phyloP scores from a whole-genome alignment of 1,139 yeast species.

The Debaryomyces sp. region DNA sequence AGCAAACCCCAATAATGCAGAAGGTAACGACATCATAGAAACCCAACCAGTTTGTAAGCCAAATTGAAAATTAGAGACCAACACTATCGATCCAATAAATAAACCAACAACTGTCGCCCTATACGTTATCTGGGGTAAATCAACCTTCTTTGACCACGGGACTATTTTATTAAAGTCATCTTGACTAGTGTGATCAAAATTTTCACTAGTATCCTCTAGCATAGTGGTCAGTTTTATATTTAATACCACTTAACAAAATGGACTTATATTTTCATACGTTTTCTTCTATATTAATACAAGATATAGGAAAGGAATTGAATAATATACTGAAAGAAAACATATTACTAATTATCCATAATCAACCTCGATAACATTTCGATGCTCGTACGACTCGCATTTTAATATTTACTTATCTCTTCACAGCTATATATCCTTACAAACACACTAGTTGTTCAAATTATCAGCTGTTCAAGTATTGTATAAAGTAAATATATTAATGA shows the following conservation, averaged over 20 bases:
- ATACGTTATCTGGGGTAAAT: slow-evolving; percentile 64
- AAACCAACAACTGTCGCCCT: slow-evolving; percentile 77
- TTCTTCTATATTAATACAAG: background rate
- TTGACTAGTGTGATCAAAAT: background rate
- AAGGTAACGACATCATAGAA: slow-evolving; percentile 98
- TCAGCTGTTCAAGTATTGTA: background rate
- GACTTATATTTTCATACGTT: background rate
- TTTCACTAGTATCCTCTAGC: background rate
- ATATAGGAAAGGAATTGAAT: background rate
- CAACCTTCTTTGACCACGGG: slow-evolving; percentile 38
- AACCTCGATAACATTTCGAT: slow-evolving; percentile 1
- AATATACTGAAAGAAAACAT: background rate
- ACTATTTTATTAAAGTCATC: background rate
- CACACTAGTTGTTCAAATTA: background rate
- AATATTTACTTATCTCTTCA: background rate
- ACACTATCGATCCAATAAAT: slow-evolving; percentile 75
- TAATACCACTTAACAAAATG: background rate
- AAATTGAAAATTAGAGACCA: slow-evolving; percentile 90
- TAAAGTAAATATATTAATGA: slow-evolving; percentile 2
- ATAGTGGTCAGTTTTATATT: background rate
- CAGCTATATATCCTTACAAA: background rate
- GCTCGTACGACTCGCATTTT: background rate
- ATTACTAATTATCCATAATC: background rate
- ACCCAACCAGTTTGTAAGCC: slow-evolving; percentile 99
- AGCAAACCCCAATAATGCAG: slow-evolving; percentile 86